Evolutionary conservation across 768 basidiomycete species (phyloP), one percentile per base, ranked within the genome.

Genomic region (Russula griseocarnosa): DNA sequence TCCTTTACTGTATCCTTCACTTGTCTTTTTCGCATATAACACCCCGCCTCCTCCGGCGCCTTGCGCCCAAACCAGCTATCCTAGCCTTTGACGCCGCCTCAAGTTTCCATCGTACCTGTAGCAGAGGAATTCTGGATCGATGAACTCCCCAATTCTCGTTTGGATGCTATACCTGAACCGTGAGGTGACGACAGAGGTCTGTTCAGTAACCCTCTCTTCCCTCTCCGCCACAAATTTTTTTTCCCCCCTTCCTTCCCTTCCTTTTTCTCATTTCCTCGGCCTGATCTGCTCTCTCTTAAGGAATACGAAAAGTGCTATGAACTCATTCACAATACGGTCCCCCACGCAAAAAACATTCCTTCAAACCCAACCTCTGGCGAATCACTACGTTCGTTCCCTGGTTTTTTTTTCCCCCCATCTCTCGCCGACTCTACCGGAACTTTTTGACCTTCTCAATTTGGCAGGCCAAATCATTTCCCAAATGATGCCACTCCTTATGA

Each of bases 161-260:
- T 91, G 88, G 88, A 89, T 90, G 86, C 76, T 91, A 56, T 87
- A 86, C 5, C 74, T 89, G 71, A 90, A 90, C 69, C 79, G 88
- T 60, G 87, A 89, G 73, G 83, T 90, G 71, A 82, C 84, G 14
- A 77, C 79, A 73, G 82, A 85, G 73, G 88, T 86, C 70, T 66
- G 82, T 71, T 24, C n/a, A n/a, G n/a, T n/a, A 44, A 0, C 5
- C 5, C 5, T 30, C 22, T 32, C 11, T 46, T 18, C 1, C 46
- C 46, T 47, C 34, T 46, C 42, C 61, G 61, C 55, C 60, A 36
- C 42, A 61, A 13, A n/a, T n/a, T n/a, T 5, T 36, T 28, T 46
- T 46, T 13, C 30, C 16, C 6, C 20, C 3, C 53, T 13, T 55
- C 26, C 16, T 22, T 44, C 44, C 44, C 18, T 20, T 53, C 49